A percentile compares a stretch with the other conserved stretches of the same genome.
phyloP scores from a whole-genome alignment of 805 yeast genomes.

The Hanseniaspora meyeri region DNA sequence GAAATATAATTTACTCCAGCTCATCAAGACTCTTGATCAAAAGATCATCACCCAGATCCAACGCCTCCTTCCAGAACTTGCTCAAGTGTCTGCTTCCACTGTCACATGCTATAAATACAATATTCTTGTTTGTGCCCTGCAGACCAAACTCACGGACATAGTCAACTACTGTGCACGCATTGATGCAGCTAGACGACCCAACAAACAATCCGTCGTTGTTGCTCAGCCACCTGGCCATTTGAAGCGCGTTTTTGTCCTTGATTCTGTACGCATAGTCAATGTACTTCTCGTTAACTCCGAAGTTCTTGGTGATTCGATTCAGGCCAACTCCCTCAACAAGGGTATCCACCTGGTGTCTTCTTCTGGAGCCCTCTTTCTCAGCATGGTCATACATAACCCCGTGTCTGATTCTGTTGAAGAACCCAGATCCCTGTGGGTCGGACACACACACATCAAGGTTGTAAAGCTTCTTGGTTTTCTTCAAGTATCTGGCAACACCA shows the following conservation, averaged over 20 bases:
- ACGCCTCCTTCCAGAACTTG: slow-evolving; percentile 78
- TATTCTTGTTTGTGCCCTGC: slow-evolving; percentile 45
- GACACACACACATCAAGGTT: slow-evolving; percentile 52
- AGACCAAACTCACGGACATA: slow-evolving; percentile 35
- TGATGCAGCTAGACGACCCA: slow-evolving; percentile 88
- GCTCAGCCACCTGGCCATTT: slow-evolving; percentile 77
- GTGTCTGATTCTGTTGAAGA: slow-evolving; percentile 66
- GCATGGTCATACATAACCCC: slow-evolving; percentile 90
- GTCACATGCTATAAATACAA: slow-evolving; percentile 84
- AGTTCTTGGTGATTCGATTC: slow-evolving; percentile 74
- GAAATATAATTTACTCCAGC: not conserved
- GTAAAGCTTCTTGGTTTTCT: slow-evolving; percentile 30
- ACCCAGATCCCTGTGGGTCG: slow-evolving; percentile 94
- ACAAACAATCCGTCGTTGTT: slow-evolving; percentile 79
- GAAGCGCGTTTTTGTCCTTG: slow-evolving; percentile 64
- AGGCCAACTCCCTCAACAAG: slow-evolving; percentile 87
- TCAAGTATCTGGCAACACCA: slow-evolving; percentile 74
- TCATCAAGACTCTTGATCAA: slow-evolving; percentile 25
- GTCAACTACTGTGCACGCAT: slow-evolving; percentile 77
- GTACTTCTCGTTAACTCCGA: slow-evolving; percentile 51
- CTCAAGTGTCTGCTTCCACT: slow-evolving; percentile 82
- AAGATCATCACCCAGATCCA: slow-evolving; percentile 25
- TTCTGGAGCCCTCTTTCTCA: slow-evolving; percentile 84
- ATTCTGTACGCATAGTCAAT: slow-evolving; percentile 76
- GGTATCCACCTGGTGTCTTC: slow-evolving; percentile 95